Evolutionary conservation across 345 rosid genomes (phyloP), one percentile per base, ranked within the genome.

Genomic region (Salix dunnii): DNA sequence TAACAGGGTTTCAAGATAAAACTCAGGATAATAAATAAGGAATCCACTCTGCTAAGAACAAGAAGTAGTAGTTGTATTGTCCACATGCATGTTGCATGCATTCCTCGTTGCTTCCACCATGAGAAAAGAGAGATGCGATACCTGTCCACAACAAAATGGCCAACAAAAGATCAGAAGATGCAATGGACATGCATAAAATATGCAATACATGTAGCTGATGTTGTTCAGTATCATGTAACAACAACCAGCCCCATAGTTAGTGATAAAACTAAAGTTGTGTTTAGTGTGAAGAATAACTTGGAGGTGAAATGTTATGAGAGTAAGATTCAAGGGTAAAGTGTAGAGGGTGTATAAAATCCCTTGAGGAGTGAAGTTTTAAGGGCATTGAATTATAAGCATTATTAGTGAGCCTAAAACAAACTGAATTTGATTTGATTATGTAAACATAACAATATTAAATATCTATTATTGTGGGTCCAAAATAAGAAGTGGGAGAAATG

Each of bases 11-110:
- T 96, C 98, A 64, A 96, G 83, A 84, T 96, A 96, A 84, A 86
- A 96, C 76, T 96, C 99, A 33, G 97, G 99, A 62, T 93, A 49
- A 91, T 77, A 69, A 96, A 96, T 74, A 91, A 80, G 20, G 88
- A 87, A 84, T 93, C 99, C 90, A 89, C 80, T 91, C 90, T 91
- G 88, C 96, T 91, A 77, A 96, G 88, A 79, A 88, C 90, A 78
- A 96, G 84, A 86, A 96, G 92, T 74, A 96, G 92, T 74, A 96
- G 85, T 73, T 92, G 97, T 62, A 92, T 97, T 79, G 89, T 88
- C 98, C 98, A 93, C 94, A 91, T 90, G 88, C 97, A 96, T 64
- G 87, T 82, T 72, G 98, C 99, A 89, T 93, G 93, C 96, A 96
- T 96, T 81, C 98, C 99, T 80, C 97, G 90, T 84, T 96, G 99